Evolutionary conservation across 805 yeast species (phyloP), one percentile per base, ranked within the genome.

Genomic region (Ascoidea tarda): DNA sequence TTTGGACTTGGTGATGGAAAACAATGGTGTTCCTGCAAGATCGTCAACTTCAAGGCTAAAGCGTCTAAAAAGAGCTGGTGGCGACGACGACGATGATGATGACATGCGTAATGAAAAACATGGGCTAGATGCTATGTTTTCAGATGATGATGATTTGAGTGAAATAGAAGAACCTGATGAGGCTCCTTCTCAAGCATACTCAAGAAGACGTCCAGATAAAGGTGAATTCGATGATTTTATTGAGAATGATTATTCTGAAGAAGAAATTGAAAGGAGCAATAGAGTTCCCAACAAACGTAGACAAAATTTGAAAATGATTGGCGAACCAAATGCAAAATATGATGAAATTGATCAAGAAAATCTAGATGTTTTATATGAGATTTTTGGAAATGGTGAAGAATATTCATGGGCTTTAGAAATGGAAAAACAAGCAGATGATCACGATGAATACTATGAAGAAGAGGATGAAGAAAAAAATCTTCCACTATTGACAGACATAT

Each of bases 361-460:
- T 64, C 78, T 91, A 58, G 93, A 88, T 62, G 97, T 91, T 66
- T 78, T 93, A 63, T 89, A 82, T 62, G 99, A 93, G 65, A 87
- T 93, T 12, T 93, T 93, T 64, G 99, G 99, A 58, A 95, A 89
- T 66, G 99, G 99, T 51, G 89, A 82, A 58, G 97, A 91, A 63
- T 93, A 93, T 67, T 96, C 87, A 53, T 93, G 99, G 98, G 99
- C 99, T 10, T 72, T 93, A 52, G 96, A 88, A 62, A 93, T 87
- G 33, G 96, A 90, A 68, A 81, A 78, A 56, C 75, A 73, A 53
- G 83, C 77, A 59, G 82, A 76, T 50, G 79, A 78, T 42, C 66
- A 69, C 54, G 81, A 78, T n/a, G 76, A 73, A 49, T 70, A 71
- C n/a, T 81, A 72, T 48, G 62, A 64, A 6, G 71, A 64, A 28